Conservation (phyloP, 768 basidiomycete genomes). For the Tulasnella sp. region DNA sequence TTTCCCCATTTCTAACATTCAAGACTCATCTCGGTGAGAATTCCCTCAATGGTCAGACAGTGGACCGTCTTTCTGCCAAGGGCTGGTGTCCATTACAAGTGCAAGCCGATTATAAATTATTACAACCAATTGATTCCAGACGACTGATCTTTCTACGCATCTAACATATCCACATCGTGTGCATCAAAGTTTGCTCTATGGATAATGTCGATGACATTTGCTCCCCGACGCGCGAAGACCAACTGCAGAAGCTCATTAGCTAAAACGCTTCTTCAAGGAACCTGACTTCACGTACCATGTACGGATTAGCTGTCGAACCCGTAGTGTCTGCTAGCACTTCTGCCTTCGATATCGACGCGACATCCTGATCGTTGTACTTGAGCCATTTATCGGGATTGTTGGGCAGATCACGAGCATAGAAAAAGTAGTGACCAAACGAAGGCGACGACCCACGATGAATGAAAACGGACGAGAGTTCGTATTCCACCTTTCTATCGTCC, state of each 20-base stretch:
- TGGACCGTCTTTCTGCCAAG: too few species aligned
- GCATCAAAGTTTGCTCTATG: constrained; percentile 11
- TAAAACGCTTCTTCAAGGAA: background rate
- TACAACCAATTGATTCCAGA: background rate
- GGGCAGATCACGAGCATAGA: constrained; percentile 84
- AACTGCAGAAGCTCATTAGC: constrained; percentile 35
- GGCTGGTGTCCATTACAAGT: too few species aligned
- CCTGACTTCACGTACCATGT: constrained; percentile 50
- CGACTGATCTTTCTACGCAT: background rate
- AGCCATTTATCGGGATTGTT: constrained; percentile 76
- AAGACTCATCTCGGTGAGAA: too few species aligned
- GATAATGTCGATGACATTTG: constrained; percentile 61
- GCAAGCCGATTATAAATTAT: background rate
- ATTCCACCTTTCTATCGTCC: constrained; percentile 52
- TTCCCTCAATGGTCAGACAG: too few species aligned
- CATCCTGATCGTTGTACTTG: constrained; percentile 92
- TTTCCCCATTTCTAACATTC: too few species aligned
- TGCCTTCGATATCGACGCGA: constrained; percentile 59
- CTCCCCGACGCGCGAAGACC: constrained; percentile 71
- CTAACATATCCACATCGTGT: constrained; percentile 1
- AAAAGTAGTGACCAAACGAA: constrained; percentile 90
- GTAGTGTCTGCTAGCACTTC: constrained; percentile 86
- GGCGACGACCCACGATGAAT: constrained; percentile 85
- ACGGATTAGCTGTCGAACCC: constrained; percentile 83
- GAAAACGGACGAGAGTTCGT: constrained; percentile 86